Evolutionary conservation across 805 yeast species (phyloP).

Genomic region (Teunomyces lycoperdinae): DNA sequence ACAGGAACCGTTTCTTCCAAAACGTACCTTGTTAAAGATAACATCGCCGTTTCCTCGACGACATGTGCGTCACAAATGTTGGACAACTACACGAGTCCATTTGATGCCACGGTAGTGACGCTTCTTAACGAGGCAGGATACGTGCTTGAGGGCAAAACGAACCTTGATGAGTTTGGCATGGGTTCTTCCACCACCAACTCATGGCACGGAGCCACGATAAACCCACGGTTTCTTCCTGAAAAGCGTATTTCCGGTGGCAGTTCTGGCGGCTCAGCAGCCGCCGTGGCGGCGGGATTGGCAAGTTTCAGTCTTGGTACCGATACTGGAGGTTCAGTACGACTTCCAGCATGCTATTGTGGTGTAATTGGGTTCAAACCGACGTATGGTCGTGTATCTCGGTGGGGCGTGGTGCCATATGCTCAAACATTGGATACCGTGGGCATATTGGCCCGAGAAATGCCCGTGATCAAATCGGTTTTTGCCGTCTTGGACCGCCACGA

Average conservation of each 20-base stretch:
- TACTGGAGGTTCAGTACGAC: constrained; percentile 94
- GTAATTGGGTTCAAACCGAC: constrained; percentile 88
- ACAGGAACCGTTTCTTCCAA: neutral
- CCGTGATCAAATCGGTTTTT: constrained; percentile 48
- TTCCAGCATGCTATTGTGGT: constrained; percentile 88
- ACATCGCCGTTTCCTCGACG: constrained; percentile 70
- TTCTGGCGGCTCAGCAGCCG: constrained; percentile 94
- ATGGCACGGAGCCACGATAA: constrained; percentile 53
- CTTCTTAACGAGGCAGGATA: constrained; percentile 55
- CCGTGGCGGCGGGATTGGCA: constrained; percentile 69
- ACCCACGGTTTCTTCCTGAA: constrained; percentile 39
- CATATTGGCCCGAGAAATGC: constrained; percentile 54
- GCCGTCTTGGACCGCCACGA: constrained; percentile 59
- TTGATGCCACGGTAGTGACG: constrained; percentile 68
- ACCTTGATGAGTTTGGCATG: constrained; percentile 98
- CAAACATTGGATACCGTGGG: constrained; percentile 96
- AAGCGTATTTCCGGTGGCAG: constrained; percentile 74
- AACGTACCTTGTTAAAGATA: constrained; percentile 59
- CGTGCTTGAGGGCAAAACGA: constrained; percentile 70
- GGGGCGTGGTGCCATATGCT: constrained; percentile 91
- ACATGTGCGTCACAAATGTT: constrained; percentile 77
- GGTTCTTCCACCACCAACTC: constrained; percentile 70
- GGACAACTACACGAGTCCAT: constrained; percentile 65
- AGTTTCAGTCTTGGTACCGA: constrained; percentile 90
- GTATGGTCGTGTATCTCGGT: constrained; percentile 86